Evolutionary conservation across 164 flowering plant species (phyloP).

Genomic region (Cinnamomum micranthum): DNA sequence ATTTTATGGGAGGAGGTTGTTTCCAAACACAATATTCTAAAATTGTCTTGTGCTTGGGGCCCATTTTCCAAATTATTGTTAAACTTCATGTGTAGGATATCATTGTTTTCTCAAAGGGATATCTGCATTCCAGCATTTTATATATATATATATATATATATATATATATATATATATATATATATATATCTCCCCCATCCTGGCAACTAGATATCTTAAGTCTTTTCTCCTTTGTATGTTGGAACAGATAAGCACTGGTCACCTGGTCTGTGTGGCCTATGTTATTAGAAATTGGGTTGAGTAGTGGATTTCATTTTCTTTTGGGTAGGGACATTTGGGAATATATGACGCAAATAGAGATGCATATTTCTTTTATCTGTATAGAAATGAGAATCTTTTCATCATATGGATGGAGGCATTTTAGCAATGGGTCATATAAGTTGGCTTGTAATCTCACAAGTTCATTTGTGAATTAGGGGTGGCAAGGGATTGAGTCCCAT

Average conservation of each 20-base stretch:
- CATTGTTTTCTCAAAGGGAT: slow-evolving; percentile 9
- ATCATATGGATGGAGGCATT: background rate
- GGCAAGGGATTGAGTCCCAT: too few species aligned
- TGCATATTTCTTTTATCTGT: too few species aligned
- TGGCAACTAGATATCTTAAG: background rate
- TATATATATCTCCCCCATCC: background rate
- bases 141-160: background rate
- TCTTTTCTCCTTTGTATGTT: background rate
- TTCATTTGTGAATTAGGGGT: too few species aligned
- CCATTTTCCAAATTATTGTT: background rate
- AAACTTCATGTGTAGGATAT: slow-evolving; percentile 13
- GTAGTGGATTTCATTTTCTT: background rate
- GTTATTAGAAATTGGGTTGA: background rate
- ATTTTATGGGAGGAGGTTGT: slow-evolving; percentile 17
- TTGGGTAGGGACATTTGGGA: background rate
- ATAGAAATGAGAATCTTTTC: background rate
- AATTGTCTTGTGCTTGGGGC: slow-evolving; percentile 19
- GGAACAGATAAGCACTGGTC: background rate
- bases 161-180: background rate
- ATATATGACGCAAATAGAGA: background rate
- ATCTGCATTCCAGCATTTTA: background rate
- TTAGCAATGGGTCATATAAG: background rate
- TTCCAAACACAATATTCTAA: slow-evolving; percentile 27
- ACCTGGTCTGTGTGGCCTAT: background rate
- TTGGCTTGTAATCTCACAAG: too few species aligned